Evolutionary conservation across 2,329 filamentous ascomycete genomes (phyloP), one percentile per base, ranked within the genome.

Genomic region (Exophiala sp.): DNA sequence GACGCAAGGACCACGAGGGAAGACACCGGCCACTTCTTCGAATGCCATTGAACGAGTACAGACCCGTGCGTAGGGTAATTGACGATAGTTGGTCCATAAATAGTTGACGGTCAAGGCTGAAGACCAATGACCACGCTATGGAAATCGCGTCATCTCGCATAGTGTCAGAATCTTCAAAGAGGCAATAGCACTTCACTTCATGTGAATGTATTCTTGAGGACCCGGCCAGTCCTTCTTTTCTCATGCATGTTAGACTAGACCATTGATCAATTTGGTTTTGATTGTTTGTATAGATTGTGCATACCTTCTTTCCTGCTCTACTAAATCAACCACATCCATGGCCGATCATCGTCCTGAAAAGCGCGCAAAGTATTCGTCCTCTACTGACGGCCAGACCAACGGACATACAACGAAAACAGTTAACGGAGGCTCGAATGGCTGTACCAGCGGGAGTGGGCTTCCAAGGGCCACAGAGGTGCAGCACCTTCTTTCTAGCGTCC

Each of bases 401-500:
- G 44, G 44, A 35, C 14, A 47, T 34, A 47, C n/a, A 24, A 14
- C 41, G 11, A 20, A 39, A 29, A n/a, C 34, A 5, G 12, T 14
- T 9, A 39, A 48, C 21, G 45, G 33, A 39, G 11, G 10, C 42
- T 16, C 10, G 12, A 44, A 51, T 36, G 43, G 32, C 18, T 24
- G 3, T 4, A 43, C 20, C 8, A 24, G 9, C 20, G 24, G 12
- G 20, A 24, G 9, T 21, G 24, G 18, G 20, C 46, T 35, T 24
- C 57, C 58, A 24, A 33, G 60, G 47, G 60, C 60, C 5, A 42
- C 36, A 6, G 55, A 61, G 34, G 34, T 57, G 12, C 35, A 58
- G 33, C 14, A 10, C 2, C 44, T 62, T 11, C 49, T 62, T 10
- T 21, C 63, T 33, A 69, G 72, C 34, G 72, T 75, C 32, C 65